phyloP scores from a whole-genome alignment of 768 basidiomycete genomes.

The Leccinum subgranulosum region DNA sequence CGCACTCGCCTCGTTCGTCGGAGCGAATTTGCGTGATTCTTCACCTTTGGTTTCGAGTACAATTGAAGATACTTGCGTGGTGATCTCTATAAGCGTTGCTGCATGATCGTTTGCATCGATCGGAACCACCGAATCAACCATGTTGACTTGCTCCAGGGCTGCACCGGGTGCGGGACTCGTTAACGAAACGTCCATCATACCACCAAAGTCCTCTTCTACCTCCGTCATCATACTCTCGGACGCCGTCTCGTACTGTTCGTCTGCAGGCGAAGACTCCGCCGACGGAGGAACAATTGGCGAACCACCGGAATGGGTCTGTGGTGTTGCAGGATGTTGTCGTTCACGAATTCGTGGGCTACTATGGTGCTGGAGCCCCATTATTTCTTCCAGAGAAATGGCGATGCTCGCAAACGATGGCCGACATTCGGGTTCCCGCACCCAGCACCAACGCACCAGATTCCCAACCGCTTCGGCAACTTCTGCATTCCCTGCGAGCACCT shows the following conservation, averaged over 20 bases:
- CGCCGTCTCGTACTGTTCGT: constrained; percentile 28
- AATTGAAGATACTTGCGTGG: neutral
- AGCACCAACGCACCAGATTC: constrained; percentile 51
- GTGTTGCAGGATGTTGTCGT: neutral
- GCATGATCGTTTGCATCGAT: constrained; percentile 3
- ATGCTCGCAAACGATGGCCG: constrained; percentile 55
- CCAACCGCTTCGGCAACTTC: constrained; percentile 32
- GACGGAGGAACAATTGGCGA: neutral
- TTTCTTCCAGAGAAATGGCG: constrained; percentile 41
- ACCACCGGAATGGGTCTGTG: neutral
- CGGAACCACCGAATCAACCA: neutral
- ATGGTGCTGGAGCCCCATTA: constrained; percentile 39
- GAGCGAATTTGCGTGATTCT: constrained; percentile 27
- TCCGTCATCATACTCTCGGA: constrained; percentile 23
- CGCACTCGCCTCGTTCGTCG: constrained; percentile 35
- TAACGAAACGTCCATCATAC: constrained; percentile 16
- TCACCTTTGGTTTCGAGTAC: neutral
- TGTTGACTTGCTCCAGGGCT: neutral
- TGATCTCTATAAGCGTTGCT: constrained; percentile 21
- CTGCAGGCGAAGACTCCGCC: constrained; percentile 17
- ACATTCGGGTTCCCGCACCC: constrained; percentile 49
- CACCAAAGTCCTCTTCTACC: constrained; percentile 5
- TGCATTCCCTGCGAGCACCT: constrained; percentile 31
- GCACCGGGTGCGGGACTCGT: constrained; percentile 13
- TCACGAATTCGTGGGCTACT: constrained; percentile 1